These are phyloP conservation scores for Apiotrichum siamense DNA, from an alignment of 1,284 basidiomycete species.

Conservation along the genomic window DNA sequence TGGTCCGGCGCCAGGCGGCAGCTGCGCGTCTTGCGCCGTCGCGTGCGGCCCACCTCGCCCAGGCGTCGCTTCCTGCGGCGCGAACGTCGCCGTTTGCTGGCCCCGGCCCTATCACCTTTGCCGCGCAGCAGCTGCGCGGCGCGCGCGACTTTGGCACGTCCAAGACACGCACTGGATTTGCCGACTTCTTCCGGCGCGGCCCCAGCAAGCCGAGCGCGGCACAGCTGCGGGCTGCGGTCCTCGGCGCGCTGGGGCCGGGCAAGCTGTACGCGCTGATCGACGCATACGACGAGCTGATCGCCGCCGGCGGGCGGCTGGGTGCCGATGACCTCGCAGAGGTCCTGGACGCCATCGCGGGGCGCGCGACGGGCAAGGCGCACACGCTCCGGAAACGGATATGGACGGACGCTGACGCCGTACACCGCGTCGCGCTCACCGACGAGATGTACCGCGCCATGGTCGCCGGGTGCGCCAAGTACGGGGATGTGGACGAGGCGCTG, in stretches of 20 bases:
- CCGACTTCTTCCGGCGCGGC: not conserved
- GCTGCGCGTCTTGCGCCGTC: not conserved
- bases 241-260: conserved; percentile 1
- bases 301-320: not conserved
- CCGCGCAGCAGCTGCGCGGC: not conserved
- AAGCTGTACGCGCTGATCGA: not conserved
- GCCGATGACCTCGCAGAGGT: not conserved
- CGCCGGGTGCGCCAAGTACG: not conserved
- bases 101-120: not conserved
- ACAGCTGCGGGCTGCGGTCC: not conserved
- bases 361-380: not conserved
- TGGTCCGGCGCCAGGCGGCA: conserved; percentile 14
- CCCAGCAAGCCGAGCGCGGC: not conserved
- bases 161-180: not conserved
- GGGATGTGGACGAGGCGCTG: not conserved
- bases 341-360: not conserved
- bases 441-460: not conserved
- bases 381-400: conserved; percentile 15
- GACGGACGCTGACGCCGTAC: conserved; percentile 6
- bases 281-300: conserved; percentile 6
- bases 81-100: no score
- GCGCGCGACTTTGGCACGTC: not conserved
- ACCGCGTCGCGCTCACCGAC: not conserved
- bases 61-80: conserved; percentile 11
- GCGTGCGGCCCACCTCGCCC: conserved; percentile 6